phyloP scores from a whole-genome alignment of 2,329 filamentous ascomycete genomes.

The Ceratocystis eucalypticola region DNA sequence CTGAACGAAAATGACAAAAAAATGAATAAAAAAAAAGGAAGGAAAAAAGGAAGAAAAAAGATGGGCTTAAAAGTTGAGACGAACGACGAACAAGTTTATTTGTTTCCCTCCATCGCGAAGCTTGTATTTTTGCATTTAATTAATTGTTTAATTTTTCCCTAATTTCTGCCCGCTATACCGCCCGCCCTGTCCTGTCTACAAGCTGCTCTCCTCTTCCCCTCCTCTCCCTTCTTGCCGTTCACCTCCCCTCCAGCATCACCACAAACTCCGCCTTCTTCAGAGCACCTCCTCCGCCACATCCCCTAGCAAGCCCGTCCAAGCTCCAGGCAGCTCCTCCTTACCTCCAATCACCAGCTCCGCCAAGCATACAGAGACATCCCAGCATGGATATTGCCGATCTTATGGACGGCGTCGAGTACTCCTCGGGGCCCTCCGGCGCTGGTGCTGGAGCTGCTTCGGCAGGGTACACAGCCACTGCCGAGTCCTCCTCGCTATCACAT shows the following conservation, averaged over 20 bases:
- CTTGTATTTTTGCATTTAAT: slow-evolving; percentile 8
- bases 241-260: too few relatives aligned
- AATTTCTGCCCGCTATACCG: not conserved
- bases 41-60: not conserved
- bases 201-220: not conserved
- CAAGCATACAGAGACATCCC: too few relatives aligned
- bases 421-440: not conserved
- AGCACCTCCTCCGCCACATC: not conserved
- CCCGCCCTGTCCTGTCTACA: not conserved
- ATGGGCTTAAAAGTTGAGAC: not conserved
- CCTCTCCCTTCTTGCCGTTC: not conserved
- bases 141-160: slow-evolving; percentile 4
- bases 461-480: not conserved
- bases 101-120: not conserved
- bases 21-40: not conserved
- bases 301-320: not conserved
- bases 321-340: not conserved
- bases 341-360: slow-evolving; percentile 3
- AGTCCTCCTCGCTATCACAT: not conserved
- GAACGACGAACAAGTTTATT: not conserved
- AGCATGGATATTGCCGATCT: slow-evolving; percentile 18
- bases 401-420: slow-evolving; percentile 19
- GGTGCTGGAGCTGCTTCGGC: not conserved
- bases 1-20: not conserved
- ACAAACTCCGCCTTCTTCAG: too few relatives aligned